These are phyloP conservation scores for Albatrellus sp. DNA, from an alignment of 1,284 basidiomycete genomes.

Conservation along the genomic window DNA sequence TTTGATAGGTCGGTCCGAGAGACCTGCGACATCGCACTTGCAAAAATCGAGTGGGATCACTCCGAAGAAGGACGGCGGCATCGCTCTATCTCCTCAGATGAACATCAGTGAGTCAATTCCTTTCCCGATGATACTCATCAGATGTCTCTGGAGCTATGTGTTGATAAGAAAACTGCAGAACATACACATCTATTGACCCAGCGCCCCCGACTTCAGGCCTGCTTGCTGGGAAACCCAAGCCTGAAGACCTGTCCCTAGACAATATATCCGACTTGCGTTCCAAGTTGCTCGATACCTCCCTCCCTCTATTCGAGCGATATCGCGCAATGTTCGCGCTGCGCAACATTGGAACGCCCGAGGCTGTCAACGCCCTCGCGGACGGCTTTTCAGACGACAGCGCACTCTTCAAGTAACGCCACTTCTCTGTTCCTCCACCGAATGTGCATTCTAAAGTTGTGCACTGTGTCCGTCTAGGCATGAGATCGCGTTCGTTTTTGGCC, in stretches of 20 bases:
- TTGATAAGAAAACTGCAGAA: slow-evolving; percentile 20
- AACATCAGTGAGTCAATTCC: slow-evolving; percentile 17
- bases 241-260: slow-evolving; percentile 32
- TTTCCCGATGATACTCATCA: background rate
- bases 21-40: slow-evolving; percentile 95
- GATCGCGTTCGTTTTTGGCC: slow-evolving; percentile 96
- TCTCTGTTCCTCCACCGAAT: background rate
- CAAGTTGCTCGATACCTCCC: slow-evolving; percentile 55
- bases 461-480: slow-evolving; percentile 59
- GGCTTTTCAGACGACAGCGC: slow-evolving; percentile 83
- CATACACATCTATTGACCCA: slow-evolving; percentile 90
- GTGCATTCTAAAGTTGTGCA: background rate
- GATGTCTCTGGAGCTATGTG: background rate
- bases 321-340: slow-evolving; percentile 97
- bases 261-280: slow-evolving; percentile 47
- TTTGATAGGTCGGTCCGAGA: slow-evolving; percentile 78
- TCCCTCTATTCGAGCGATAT: slow-evolving; percentile 88
- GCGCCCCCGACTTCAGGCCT: slow-evolving; percentile 71
- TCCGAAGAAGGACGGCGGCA: slow-evolving; percentile 56
- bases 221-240: slow-evolving; percentile 37
- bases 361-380: slow-evolving; percentile 83
- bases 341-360: slow-evolving; percentile 72
- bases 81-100: slow-evolving; percentile 20
- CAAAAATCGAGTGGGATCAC: slow-evolving; percentile 90
- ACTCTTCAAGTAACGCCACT: slow-evolving; percentile 65